Base-by-base conservation (phyloP, 768 basidiomycete genomes). In the Albatrellus ellisii region DNA sequence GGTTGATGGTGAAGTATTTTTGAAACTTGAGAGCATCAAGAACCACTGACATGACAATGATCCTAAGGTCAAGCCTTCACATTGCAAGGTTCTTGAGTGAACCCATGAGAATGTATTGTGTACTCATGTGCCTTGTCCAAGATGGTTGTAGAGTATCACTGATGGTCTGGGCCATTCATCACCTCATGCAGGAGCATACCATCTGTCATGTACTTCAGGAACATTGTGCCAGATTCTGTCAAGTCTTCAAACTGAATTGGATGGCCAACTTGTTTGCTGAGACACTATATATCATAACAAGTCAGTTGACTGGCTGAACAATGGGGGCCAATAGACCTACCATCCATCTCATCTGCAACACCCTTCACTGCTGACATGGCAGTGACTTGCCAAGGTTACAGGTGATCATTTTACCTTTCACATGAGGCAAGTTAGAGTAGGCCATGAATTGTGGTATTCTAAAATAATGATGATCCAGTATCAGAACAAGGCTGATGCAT, bases 161-260 rank as follows among this genome's bases (percentile, higher is more conserved):
- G 67, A 28, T 98, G 73, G n/a, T 75, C 70, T 6, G 88, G 84
- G 61, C 98, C 94, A 61, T 92, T 88, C 92, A 97, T 98, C 4
- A 89, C 91, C 65, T 95, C 91, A 15, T 91, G 79, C n/a, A 94
- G 75, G 43, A 89, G 77, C 91, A 97, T 95, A 73, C 94, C 95
- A 53, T 99, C 95, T 12, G 95, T 99, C 92, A 98, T 95, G 66
- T 99, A 98, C 59, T 95, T 97, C 49, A 99, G 70, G 62, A 99
- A 95, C 0, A 94, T 98, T 25, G 81, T 84, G 0, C 85, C 83
- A 0, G 76, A 66, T 51, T 87, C 73, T 33, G 92, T 83, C 86
- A 90, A 82, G 58, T 98, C 94, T 61, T 99, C 94, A 59, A 98
- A 99, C 59, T 94, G 88, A 54, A 97, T 97, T 3, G 88, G 89